Evolutionary conservation across 1,284 basidiomycete genomes (phyloP).

Genomic region (Heterobasidion parviporum): DNA sequence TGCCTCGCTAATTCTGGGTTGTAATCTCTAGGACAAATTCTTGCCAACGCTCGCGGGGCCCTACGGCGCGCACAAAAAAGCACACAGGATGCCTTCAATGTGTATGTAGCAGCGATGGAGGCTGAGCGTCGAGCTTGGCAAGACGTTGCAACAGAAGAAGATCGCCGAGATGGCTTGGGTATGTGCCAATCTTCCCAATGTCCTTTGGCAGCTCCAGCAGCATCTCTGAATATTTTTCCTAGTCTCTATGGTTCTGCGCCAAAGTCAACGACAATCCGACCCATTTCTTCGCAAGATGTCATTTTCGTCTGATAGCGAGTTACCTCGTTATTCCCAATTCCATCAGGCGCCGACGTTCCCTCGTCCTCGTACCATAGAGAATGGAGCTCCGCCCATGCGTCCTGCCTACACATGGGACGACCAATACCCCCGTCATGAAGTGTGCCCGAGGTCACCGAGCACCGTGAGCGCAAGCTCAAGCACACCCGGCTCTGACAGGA

Average conservation of each 20-base stretch:
- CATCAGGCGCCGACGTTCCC: conserved; percentile 2
- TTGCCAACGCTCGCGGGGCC: conserved; percentile 30
- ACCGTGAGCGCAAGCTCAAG: conserved; percentile 7
- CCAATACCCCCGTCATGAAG: conserved; percentile 3
- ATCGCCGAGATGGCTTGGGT: conserved; percentile 65
- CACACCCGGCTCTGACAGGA: conserved; percentile 3
- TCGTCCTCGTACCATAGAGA: conserved; percentile 3
- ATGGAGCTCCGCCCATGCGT: conserved; percentile 7
- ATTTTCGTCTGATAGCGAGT: conserved; percentile 1
- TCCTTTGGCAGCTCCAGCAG: background rate
- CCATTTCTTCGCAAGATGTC: conserved; percentile 3
- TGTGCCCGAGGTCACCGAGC: conserved; percentile 6
- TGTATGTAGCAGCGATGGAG: conserved; percentile 62
- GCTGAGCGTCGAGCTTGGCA: conserved; percentile 56
- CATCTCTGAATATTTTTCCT: background rate
- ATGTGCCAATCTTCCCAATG: conserved; percentile 14
- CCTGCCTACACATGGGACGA: conserved; percentile 12
- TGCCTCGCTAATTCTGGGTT: too few relatives aligned
- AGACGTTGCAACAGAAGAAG: conserved; percentile 54
- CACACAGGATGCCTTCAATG: conserved; percentile 61
- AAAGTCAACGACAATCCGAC: background rate
- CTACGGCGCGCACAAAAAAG: conserved; percentile 55
- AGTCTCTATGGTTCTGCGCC: conserved; percentile 9
- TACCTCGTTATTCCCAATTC: conserved; percentile 5
- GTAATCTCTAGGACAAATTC: conserved; percentile 23